Evolutionary conservation across 2,329 filamentous ascomycete species (phyloP).

Genomic region (Trichoderma aggressivum): DNA sequence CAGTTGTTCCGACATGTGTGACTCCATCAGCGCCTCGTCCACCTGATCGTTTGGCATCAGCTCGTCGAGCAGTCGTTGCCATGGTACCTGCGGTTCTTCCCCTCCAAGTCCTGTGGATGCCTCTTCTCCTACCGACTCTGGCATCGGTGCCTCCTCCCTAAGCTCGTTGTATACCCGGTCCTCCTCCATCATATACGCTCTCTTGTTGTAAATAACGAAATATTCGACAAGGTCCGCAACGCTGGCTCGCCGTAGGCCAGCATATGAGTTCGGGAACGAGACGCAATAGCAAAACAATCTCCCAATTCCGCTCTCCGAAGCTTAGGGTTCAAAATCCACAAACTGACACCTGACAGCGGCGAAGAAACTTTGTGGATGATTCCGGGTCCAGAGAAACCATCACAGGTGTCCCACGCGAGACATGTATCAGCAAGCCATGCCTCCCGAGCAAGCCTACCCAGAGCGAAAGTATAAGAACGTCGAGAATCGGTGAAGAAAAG

Average conservation of each 20-base stretch:
- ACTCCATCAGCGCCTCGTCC: neutral
- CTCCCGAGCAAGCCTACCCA: neutral
- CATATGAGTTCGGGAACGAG: neutral
- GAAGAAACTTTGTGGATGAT: neutral
- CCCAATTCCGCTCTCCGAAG: neutral
- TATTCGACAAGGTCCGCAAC: neutral
- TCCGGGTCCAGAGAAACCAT: neutral
- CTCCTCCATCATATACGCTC: neutral
- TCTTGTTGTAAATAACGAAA: neutral
- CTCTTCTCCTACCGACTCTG: neutral
- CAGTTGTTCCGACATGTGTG: neutral
- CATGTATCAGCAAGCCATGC: neutral
- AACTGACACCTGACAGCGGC: neutral
- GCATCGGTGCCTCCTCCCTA: neutral
- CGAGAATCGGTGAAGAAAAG: neutral
- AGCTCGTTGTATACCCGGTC: neutral
- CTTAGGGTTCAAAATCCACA: neutral
- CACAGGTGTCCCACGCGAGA: neutral
- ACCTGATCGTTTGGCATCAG: neutral
- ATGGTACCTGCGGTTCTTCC: neutral
- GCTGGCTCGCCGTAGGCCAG: neutral
- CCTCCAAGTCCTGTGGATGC: neutral
- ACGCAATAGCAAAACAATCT: neutral
- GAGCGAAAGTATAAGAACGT: neutral
- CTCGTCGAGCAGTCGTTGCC: neutral